Base-by-base conservation (phyloP, 1,284 basidiomycete genomes). In the Heterobasidion parviporum region DNA sequence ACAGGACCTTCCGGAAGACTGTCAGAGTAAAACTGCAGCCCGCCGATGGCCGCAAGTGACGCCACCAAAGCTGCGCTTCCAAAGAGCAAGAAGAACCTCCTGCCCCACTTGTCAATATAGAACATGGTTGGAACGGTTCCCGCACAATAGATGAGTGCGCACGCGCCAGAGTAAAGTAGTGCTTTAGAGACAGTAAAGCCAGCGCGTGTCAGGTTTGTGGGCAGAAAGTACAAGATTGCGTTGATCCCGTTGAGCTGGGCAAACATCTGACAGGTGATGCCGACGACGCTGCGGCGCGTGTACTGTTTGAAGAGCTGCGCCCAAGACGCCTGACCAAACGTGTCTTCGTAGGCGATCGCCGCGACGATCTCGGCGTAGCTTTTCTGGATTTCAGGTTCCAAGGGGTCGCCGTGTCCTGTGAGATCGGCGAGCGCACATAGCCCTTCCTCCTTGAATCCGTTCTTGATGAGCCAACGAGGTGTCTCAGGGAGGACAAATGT, bases 231-330 rank as follows among this genome's bases (percentile, higher is more conserved):
- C 8, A 82, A 66, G 55, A 82, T 75, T 15, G 77, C 77, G 61
- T 80, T 82, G 67, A 81, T 79, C 32, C 81, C 79, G 59, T 81
- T 80, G 63, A 78, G 74, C 58, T 81, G 80, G 1, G 77, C 77
- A 57, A 81, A 80, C 63, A 79, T 70, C 60, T 81, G 77, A 57
- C 75, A 79, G 5, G 78, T 79, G 56, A 80, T 71, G 10, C 76
- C 78, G 12, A 81, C 72, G 55, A 74, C 57, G 16, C 71, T 65
- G 26, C 79, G 75, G 14, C 71, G 70, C 7, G 72, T 73, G 59
- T 80, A 81, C 56, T 74, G 71, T 51, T 60, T 66, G 67, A 81
- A 78, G 53, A 80, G 64, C 54, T 79, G 69, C 38, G 61, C 61
- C 75, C 79, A 79, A 6, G 72, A 63, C 4, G 73, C 73, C 41